phyloP scores from a whole-genome alignment of 805 yeast species.

The Cyberlindnera sargentensis region DNA sequence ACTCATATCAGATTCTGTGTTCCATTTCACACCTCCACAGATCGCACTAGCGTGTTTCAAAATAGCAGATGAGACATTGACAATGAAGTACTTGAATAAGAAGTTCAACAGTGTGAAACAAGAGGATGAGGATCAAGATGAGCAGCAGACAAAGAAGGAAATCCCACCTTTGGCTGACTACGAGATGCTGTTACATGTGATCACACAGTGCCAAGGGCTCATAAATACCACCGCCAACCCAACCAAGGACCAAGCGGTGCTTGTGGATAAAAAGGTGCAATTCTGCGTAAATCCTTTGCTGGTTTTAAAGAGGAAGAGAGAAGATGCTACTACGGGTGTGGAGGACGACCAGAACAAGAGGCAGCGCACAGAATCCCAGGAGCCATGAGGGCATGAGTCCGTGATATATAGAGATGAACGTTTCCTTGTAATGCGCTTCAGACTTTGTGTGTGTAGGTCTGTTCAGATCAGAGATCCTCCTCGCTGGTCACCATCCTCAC shows the following conservation, averaged over 20 bases:
- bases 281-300: constrained; percentile 54
- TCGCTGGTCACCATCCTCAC: too few relatives aligned
- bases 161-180: constrained; percentile 17
- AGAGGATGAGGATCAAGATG: constrained; percentile 13
- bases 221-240: constrained; percentile 40
- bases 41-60: constrained; percentile 85
- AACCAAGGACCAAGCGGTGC: constrained; percentile 53
- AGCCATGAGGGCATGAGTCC: background rate
- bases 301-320: constrained; percentile 39
- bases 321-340: constrained; percentile 7
- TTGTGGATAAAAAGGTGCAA: constrained; percentile 57
- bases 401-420: too few relatives aligned
- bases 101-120: constrained; percentile 36
- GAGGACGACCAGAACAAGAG: constrained; percentile 25
- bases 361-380: constrained; percentile 8
- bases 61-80: constrained; percentile 54
- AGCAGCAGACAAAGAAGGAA: constrained; percentile 2
- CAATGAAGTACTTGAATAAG: constrained; percentile 57
- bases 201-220: constrained; percentile 41
- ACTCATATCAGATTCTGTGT: constrained; percentile 69
- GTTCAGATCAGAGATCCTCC: too few relatives aligned
- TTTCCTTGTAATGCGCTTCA: too few relatives aligned
- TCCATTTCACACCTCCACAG: constrained; percentile 88
- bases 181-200: constrained; percentile 37
- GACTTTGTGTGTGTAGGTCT: too few relatives aligned